Percentiles rank a stretch among this genome's conserved stretches.
phyloP scores from a whole-genome alignment of 768 basidiomycete genomes.

The Suillus lakei region DNA sequence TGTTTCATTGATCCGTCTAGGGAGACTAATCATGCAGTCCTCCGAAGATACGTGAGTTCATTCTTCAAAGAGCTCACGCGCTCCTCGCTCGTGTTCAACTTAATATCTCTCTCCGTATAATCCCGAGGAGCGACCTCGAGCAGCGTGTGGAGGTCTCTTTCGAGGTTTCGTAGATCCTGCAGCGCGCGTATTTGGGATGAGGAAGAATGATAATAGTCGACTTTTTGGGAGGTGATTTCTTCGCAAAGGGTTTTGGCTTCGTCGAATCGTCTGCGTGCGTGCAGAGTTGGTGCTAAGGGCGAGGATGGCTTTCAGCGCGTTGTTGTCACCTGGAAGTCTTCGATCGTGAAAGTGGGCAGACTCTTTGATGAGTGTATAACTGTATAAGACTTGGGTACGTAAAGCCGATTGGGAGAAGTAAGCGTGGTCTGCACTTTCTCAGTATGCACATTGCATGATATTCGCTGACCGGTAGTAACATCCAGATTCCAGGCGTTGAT shows the following conservation, averaged over 20 bases:
- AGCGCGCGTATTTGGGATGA: not conserved
- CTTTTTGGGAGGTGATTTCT: too few species aligned
- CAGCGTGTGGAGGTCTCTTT: too few species aligned
- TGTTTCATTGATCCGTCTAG: not conserved
- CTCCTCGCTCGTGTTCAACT: not conserved
- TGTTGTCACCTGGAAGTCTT: not conserved
- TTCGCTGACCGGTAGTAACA: not conserved
- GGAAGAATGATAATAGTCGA: too few species aligned
- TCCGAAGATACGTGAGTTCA: not conserved
- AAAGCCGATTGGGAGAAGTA: not conserved
- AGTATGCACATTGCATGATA: not conserved
- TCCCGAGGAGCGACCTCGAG: not conserved
- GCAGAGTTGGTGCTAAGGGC: too few species aligned
- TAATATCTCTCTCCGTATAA: not conserved
- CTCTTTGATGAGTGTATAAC: not conserved
- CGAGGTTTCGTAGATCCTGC: too few species aligned
- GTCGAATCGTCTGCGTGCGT: too few species aligned
- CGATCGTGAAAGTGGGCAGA: not conserved
- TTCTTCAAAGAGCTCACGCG: not conserved
- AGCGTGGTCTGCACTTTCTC: not conserved
- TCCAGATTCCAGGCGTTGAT: too few species aligned
- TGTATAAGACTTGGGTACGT: not conserved
- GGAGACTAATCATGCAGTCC: not conserved
- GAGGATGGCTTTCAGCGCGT: not conserved
- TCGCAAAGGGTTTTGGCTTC: too few species aligned